phyloP scores from a whole-genome alignment of 768 basidiomycete species.

The Erythrobasidium yunnanense region DNA sequence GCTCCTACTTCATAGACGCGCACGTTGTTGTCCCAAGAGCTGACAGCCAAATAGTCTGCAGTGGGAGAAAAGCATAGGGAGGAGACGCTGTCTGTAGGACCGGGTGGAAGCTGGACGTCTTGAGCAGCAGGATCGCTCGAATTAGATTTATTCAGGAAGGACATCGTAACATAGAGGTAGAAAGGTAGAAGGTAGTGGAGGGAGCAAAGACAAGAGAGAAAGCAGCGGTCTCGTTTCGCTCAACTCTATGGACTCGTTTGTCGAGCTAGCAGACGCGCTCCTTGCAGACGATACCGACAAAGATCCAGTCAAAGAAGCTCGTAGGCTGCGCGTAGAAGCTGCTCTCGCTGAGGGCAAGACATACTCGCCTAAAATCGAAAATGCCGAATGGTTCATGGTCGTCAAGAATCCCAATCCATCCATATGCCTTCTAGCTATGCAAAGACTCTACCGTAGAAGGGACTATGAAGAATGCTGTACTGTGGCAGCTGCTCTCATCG shows the following conservation, averaged over 20 bases:
- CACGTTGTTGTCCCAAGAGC: slow-evolving; percentile 83
- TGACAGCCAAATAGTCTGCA: slow-evolving; percentile 82
- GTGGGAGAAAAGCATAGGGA: slow-evolving; percentile 69
- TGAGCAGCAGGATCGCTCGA: neutral
- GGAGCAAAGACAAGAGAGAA: too few species aligned
- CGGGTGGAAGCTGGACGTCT: slow-evolving; percentile 52
- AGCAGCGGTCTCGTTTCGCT: too few species aligned
- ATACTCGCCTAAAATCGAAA: neutral
- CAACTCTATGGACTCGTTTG: neutral
- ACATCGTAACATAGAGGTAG: too few species aligned
- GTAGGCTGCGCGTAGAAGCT: neutral
- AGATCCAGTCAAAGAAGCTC: neutral
- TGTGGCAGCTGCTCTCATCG: too few species aligned
- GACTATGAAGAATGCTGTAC: too few species aligned
- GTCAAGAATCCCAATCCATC: too few species aligned
- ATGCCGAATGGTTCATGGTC: neutral
- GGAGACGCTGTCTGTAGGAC: slow-evolving; percentile 77
- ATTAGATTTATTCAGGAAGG: too few species aligned
- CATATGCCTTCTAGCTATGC: too few species aligned
- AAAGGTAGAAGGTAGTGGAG: too few species aligned
- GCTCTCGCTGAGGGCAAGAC: neutral
- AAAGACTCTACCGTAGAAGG: too few species aligned
- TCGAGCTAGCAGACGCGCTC: neutral
- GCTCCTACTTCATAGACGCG: slow-evolving; percentile 80
- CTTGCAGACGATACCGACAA: neutral